phyloP scores from a whole-genome alignment of 1,284 basidiomycete species.

The Trametes hirsuta region DNA sequence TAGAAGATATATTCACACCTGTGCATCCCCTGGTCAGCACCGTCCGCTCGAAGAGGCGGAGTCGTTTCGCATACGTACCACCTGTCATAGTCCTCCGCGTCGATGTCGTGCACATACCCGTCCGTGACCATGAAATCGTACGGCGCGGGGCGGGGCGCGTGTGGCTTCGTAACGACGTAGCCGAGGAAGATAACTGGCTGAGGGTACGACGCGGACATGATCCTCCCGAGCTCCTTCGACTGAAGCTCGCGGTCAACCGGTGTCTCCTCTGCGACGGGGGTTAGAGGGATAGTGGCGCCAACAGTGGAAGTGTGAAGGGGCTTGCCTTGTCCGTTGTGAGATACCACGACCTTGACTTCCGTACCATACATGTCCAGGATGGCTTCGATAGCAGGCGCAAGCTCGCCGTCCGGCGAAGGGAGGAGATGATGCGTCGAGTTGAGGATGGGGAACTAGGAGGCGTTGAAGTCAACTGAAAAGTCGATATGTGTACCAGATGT shows the following conservation, averaged over 20 bases:
- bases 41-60: neutral
- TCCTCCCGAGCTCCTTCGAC: constrained; percentile 78
- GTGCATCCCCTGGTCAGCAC: neutral
- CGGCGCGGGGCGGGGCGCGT: constrained; percentile 73
- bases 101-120: constrained; percentile 76
- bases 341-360: constrained; percentile 80
- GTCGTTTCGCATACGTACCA: constrained; percentile 52
- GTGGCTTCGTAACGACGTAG: constrained; percentile 83
- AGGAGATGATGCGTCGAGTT: constrained; percentile 89
- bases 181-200: constrained; percentile 87
- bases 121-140: constrained; percentile 84
- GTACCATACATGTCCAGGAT: constrained; percentile 85
- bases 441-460: constrained; percentile 82
- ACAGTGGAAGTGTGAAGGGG: neutral
- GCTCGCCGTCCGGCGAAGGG: constrained; percentile 87
- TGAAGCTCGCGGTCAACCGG: constrained; percentile 88
- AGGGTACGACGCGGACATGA: constrained; percentile 77
- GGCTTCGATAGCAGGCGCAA: constrained; percentile 92
- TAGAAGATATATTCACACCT: constrained; percentile 93
- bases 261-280: constrained; percentile 71
- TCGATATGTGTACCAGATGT: neutral
- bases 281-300: neutral
- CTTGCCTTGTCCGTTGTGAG: constrained; percentile 90
- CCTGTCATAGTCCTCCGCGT: constrained; percentile 68
- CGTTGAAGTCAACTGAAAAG: neutral